Evolutionary conservation across 768 basidiomycete genomes (phyloP), one percentile per base, ranked within the genome.

Genomic region (Suillus occidentalis): DNA sequence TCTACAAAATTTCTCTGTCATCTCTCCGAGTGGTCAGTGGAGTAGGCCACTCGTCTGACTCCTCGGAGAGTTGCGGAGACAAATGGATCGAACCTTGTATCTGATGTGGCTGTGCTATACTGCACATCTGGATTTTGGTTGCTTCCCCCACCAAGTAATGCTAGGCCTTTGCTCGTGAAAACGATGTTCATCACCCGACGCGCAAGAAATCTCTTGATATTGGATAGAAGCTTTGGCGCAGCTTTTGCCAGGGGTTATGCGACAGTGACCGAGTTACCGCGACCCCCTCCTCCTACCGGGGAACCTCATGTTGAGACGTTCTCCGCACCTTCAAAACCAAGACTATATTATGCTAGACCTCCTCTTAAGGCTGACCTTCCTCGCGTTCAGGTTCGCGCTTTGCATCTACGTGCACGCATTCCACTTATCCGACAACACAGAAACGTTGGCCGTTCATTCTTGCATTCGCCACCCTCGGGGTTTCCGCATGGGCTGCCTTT

Each of bases 401-500:
- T 13, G 18, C 18, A 13, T 43, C 52, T 34, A 59, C 20, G 7
- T 37, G 56, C 53, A 58, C 20, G 55, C 53, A 14, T 20, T 61
- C 49, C 22, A 42, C 20, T 42, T 13, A 36, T 53, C 7, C 52
- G 25, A 6, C 57, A 57, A 25, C 36, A 22, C 64, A 81, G 77
- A 72, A 71, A 70, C 79, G 76, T 70, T 91, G 90, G 90, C 89
- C 90, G 0, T 70, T 81, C 25, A 71, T 87, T 22, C 76, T 88
- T 42, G 83, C 78, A 0, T 75, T 85, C 50, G 78, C 82, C 20
- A 76, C 78, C 0, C 64, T 85, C 7, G 91, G 90, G 18, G 74
- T 89, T 2, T 73, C 85, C 1, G 85, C 82, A 8, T 92, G 91
- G 91, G 84, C 77, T 4, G 82, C 81, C 8, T 94, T 94, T 73